A percentile compares a stretch with the other conserved stretches of the same genome.
These are phyloP conservation scores for Calonectria fujianensis DNA, from an alignment of 2,329 filamentous ascomycete species.

Conservation along the genomic window DNA sequence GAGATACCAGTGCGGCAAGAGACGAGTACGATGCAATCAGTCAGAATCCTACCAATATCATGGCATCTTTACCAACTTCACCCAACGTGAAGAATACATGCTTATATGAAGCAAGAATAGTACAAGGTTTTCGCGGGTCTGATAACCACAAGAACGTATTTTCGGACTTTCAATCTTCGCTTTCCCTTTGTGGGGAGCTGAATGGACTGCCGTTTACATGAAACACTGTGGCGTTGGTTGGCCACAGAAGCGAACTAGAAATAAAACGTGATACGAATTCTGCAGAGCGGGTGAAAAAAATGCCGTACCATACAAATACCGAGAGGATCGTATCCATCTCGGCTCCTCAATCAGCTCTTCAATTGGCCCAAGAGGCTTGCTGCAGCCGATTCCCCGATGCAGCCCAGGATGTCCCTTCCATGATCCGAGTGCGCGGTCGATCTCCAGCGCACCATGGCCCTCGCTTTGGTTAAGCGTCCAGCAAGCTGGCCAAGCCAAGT, in stretches of 20 bases:
- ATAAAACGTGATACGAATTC: background rate
- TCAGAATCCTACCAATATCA: background rate
- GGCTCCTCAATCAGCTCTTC: background rate
- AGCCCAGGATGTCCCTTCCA: background rate
- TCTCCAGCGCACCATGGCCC: conserved; percentile 4
- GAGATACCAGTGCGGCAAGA: background rate
- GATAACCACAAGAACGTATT: background rate
- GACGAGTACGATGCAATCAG: background rate
- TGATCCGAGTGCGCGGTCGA: background rate
- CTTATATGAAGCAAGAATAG: background rate
- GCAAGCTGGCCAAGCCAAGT: background rate
- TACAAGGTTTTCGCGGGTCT: background rate
- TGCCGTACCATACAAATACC: background rate
- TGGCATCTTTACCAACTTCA: no score
- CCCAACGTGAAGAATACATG: no score
- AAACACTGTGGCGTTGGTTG: background rate
- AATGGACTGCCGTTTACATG: background rate
- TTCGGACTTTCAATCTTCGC: background rate
- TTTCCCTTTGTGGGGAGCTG: background rate
- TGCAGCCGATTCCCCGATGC: conserved; percentile 7
- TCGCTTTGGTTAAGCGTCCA: background rate
- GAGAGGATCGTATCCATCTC: background rate
- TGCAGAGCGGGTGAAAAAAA: background rate
- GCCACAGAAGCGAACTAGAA: background rate
- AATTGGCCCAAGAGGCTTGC: background rate